Percentiles rank a stretch among this genome's conserved stretches.
phyloP scores from a whole-genome alignment of 176 grass and related monocot genomes.

The Lolium perenne region DNA sequence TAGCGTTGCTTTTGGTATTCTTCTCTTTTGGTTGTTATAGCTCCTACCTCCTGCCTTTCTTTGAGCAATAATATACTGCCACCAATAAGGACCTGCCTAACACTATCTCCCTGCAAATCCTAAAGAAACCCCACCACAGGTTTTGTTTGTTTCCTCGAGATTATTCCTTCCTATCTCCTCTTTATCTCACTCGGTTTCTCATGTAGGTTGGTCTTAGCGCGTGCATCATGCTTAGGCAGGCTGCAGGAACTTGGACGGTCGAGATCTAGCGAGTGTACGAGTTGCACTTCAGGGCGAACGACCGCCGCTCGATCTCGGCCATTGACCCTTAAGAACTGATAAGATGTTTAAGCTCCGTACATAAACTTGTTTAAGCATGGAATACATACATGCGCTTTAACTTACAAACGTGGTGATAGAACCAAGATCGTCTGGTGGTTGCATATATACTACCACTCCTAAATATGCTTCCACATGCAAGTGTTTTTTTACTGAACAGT shows the following conservation, averaged over 20 bases:
- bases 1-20: constrained; percentile 47
- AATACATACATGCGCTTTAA: background rate
- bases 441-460: background rate
- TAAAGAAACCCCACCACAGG: constrained; percentile 64
- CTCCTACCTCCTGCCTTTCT: constrained; percentile 48
- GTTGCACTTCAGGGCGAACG: background rate
- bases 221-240: constrained; percentile 18
- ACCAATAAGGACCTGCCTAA: constrained; percentile 68
- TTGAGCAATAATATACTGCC: constrained; percentile 67
- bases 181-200: constrained; percentile 48
- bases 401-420: background rate
- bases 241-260: background rate
- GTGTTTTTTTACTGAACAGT: background rate
- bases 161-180: constrained; percentile 64
- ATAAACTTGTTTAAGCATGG: background rate
- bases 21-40: constrained; percentile 57
- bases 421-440: background rate
- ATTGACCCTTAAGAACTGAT: background rate
- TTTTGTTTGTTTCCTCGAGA: constrained; percentile 61
- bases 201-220: constrained; percentile 41
- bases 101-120: constrained; percentile 59
- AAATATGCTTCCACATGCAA: background rate
- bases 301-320: constrained; percentile 3
- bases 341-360: background rate
- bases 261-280: constrained; percentile 21